Evolutionary conservation across 176 grass and related monocot genomes (phyloP), one percentile per base, ranked within the genome.

Genomic region (Triticum dicoccoides): DNA sequence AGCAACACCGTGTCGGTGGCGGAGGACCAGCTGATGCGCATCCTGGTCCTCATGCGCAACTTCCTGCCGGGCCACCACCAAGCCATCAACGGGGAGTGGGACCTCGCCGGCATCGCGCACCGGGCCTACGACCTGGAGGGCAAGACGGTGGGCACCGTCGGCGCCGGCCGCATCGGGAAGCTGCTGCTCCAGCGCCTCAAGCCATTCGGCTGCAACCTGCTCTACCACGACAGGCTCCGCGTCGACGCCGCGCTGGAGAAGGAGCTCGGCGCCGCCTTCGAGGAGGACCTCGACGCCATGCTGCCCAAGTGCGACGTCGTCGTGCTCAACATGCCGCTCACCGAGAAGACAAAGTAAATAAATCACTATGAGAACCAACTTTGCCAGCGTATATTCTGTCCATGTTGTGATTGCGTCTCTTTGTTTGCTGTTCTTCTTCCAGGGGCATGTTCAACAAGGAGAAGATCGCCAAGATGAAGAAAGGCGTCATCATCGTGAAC

Each of bases 381-480:
- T 39, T 39, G 8, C 3, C 32, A 32, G 32, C 32, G 3, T 32
- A 32, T 32, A 32, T 32, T 34, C 9, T 59, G 27, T 80, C 41
- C 42, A 71, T n/a, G 18, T 34, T 74, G 39, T 56, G 49, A 70
- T 76, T n/a, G 76, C 30, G 58, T 89, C 51, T 63, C 39, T 84
- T 13, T 64, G 29, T 79, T 83, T 6, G 47, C 11, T 52, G 20
- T 73, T 82, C 18, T 5, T 54, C 86, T 65, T 85, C 74, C 88
- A 94, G 94, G 83, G 94, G 94, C 77, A 20, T 97, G 90, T 92
- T 94, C 78, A 74, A 92, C 83, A 94, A 92, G 69, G 92, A 97
- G 29, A 97, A 78, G 83, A 97, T 97, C 20, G 90, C 85, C 20
- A 97, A 82, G 82, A 73, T 94, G 94, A 94, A 97, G 88, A 97